These are phyloP conservation scores for Baudoinia panamericana DNA, from an alignment of 495 filamentous ascomycete species.

Conservation along the genomic window DNA sequence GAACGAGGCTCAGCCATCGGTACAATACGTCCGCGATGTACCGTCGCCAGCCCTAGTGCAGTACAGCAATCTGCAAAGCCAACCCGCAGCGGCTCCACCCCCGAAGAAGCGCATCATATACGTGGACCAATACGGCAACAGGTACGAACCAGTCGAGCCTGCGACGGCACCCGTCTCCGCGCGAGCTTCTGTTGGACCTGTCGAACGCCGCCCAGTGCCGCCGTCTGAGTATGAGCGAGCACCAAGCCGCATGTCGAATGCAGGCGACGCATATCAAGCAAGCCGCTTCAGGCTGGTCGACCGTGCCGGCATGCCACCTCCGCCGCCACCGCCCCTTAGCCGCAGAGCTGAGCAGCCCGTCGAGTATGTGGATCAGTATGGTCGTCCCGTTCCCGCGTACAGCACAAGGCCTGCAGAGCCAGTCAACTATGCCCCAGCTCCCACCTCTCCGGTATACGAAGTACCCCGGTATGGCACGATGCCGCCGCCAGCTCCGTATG, in stretches of 20 bases:
- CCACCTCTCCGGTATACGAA: constrained; percentile 16
- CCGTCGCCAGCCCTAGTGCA: constrained; percentile 23
- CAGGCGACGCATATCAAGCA: too few species aligned
- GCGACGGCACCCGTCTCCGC: constrained; percentile 4
- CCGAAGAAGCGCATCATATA: constrained; percentile 23
- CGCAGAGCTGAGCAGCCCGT: constrained; percentile 31
- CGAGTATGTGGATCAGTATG: constrained; percentile 16
- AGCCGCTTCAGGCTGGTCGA: constrained; percentile 24
- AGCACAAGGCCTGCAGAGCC: constrained; percentile 4
- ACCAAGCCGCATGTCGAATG: constrained; percentile 18
- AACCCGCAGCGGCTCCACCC: constrained; percentile 24
- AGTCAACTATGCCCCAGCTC: constrained; percentile 1
- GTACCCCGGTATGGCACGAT: constrained; percentile 6
- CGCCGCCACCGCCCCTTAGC: constrained; percentile 31
- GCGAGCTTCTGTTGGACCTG: constrained; percentile 25
- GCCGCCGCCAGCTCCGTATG: constrained; percentile 2
- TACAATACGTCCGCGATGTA: constrained; percentile 30
- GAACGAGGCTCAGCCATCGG: constrained; percentile 11
- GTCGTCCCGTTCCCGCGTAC: constrained; percentile 6
- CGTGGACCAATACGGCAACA: constrained; percentile 30
- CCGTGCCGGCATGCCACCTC: constrained; percentile 24
- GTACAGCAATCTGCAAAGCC: too few species aligned
- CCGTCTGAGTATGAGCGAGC: constrained; percentile 24
- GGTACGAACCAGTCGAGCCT: constrained; percentile 25
- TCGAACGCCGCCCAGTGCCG: constrained; percentile 20